Conservation (phyloP, 2,329 filamentous ascomycete species). For the Pseudogymnoascus verrucosus region DNA sequence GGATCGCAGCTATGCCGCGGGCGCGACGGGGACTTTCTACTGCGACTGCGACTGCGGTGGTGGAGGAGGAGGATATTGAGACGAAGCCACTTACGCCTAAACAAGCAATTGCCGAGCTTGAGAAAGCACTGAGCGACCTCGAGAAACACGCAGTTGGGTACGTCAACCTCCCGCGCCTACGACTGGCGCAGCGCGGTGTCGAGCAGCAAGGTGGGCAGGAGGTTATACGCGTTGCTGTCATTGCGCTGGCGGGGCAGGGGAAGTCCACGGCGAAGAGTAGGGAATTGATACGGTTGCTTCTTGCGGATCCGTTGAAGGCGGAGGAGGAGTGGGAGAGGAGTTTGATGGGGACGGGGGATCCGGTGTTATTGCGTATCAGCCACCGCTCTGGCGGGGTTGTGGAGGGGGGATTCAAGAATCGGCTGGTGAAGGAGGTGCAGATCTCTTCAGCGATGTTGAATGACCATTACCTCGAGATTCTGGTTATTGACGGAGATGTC, state of each 20-base stretch:
- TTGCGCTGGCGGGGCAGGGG: conserved; percentile 36
- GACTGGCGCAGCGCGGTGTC: conserved; percentile 61
- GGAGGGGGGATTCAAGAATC: conserved; percentile 30
- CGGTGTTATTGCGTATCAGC: conserved; percentile 53
- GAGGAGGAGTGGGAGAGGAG: conserved; percentile 60
- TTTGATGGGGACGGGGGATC: conserved; percentile 38
- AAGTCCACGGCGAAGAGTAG: conserved; percentile 43
- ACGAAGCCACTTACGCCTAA: background rate
- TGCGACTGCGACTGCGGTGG: background rate
- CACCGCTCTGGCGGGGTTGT: conserved; percentile 24
- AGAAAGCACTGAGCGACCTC: conserved; percentile 45
- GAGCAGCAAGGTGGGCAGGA: conserved; percentile 49
- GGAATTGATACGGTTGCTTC: conserved; percentile 57
- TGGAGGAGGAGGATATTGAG: background rate
- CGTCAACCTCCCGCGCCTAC: conserved; percentile 61
- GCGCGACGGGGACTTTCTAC: background rate
- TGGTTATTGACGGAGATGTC: conserved; percentile 47
- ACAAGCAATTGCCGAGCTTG: conserved; percentile 19
- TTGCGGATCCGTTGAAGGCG: conserved; percentile 60
- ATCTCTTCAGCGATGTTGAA: conserved; percentile 57
- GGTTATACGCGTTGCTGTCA: conserved; percentile 49
- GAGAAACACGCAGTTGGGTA: conserved; percentile 52
- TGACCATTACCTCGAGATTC: conserved; percentile 55
- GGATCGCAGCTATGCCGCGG: background rate
- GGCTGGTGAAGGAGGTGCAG: conserved; percentile 49